A percentile compares a stretch with the other conserved stretches of the same genome.
Evolutionary conservation across 1,139 yeast species (phyloP).

Genomic region (Pneumocystis jirovecii): DNA sequence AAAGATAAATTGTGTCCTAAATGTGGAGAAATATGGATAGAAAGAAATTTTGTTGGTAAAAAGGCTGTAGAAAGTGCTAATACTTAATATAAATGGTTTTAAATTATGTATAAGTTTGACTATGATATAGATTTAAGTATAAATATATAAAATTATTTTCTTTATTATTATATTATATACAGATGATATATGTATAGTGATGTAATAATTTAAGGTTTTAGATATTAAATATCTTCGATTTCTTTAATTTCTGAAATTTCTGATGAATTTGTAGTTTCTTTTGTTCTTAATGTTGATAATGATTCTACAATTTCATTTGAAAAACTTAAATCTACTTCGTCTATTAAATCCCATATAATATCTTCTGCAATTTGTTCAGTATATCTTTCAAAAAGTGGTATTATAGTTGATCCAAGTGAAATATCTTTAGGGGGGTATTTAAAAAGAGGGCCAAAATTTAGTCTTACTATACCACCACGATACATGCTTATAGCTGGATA

Average conservation of each 20-base stretch:
- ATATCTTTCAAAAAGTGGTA: constrained; percentile 47
- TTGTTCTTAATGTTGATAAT: background rate
- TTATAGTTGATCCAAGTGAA: constrained; percentile 18
- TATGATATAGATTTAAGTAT: background rate
- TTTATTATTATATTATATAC: background rate
- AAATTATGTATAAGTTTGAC: background rate
- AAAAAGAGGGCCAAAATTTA: constrained; percentile 60
- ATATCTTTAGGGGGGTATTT: constrained; percentile 28
- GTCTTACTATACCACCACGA: constrained; percentile 58
- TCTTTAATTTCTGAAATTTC: constrained; percentile 3
- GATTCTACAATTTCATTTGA: background rate
- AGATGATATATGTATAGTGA: background rate
- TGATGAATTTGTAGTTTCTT: background rate
- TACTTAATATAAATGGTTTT: background rate
- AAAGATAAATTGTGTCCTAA: background rate
- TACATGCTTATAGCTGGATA: constrained; percentile 81
- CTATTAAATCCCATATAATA: constrained; percentile 65
- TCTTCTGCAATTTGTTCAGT: constrained; percentile 66
- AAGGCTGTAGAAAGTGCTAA: background rate
- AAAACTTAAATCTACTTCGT: constrained; percentile 63
- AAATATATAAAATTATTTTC: background rate
- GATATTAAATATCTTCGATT: background rate
- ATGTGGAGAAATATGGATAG: background rate
- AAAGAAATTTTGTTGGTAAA: background rate
- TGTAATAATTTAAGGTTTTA: background rate